Conservation (phyloP, 495 filamentous ascomycete species). For the Emericellopsis terricola region DNA sequence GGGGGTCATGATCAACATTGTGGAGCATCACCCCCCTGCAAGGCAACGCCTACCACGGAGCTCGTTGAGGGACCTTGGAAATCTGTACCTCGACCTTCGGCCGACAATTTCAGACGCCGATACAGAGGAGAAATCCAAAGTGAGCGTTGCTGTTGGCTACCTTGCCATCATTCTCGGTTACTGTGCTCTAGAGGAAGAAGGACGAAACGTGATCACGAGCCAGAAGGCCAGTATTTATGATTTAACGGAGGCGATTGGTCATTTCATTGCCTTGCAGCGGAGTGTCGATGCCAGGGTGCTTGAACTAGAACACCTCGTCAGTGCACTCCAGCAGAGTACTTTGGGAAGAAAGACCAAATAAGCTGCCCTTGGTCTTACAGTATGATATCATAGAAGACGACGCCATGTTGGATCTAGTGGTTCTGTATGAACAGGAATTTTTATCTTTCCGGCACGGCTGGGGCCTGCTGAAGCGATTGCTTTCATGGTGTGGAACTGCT, state of each 20-base stretch:
- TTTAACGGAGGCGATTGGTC: slow-evolving; percentile 61
- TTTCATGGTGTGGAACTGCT: too few relatives aligned
- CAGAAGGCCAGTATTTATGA: slow-evolving; percentile 39
- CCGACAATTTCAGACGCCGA: slow-evolving; percentile 52
- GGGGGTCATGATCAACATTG: slow-evolving; percentile 78
- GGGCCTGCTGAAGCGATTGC: too few relatives aligned
- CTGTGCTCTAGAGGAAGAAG: slow-evolving; percentile 41
- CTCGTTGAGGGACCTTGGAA: slow-evolving; percentile 12
- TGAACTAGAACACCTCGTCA: slow-evolving; percentile 38
- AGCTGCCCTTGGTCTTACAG: too few relatives aligned
- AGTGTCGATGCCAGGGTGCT: slow-evolving; percentile 20
- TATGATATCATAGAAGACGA: too few relatives aligned
- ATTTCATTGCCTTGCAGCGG: slow-evolving; percentile 65
- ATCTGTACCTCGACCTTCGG: slow-evolving; percentile 9
- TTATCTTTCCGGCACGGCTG: too few relatives aligned
- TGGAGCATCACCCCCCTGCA: slow-evolving; percentile 44
- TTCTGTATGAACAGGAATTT: too few relatives aligned
- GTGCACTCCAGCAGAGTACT: slow-evolving; percentile 6
- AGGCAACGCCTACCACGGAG: slow-evolving; percentile 17
- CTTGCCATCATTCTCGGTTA: slow-evolving; percentile 71
- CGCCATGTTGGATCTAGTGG: too few relatives aligned
- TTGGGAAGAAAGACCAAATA: too few relatives aligned
- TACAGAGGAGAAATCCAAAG: slow-evolving; percentile 65
- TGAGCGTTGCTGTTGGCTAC: slow-evolving; percentile 83
- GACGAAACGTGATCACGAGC: slow-evolving; percentile 30